Base-by-base conservation (phyloP, 2,329 filamentous ascomycete species). In the Monosporascus sp. region DNA sequence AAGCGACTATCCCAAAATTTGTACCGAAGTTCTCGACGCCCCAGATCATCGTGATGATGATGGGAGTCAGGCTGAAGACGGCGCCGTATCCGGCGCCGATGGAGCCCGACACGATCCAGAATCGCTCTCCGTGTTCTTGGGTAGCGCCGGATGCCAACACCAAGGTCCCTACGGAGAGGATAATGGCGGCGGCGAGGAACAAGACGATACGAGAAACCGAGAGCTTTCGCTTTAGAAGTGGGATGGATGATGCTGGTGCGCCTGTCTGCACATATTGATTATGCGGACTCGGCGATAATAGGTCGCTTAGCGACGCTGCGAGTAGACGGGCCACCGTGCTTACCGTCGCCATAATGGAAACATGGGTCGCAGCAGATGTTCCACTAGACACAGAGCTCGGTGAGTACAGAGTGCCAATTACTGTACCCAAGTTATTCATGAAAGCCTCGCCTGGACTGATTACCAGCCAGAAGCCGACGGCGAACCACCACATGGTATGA, bases 1-100 rank as follows among this genome's bases (percentile, higher is more conserved):
- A 94, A 42, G 92, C 91, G 7, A 97, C 85, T 56, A 97, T 92
- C 9, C 94, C 94, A 85, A 93, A 99, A 64, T 99, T 97, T 0
- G 94, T 99, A 53, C 90, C 94, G 67, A 99, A 97, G 68, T 97
- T 99, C 74, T 97, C 92, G 0, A 96, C 91, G 25, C 94, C 94
- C 94, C 94, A 99, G 46, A 99, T 93, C 9, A 97, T 91, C n/a
- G 86, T 90, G 61, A 97, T 88, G 52, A 97, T 89, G 59, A 97
- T 92, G 2, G 94, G 94, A 0, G 89, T 88, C 6, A 97, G 80
- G 47, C 84, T 88, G 74, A 97, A 99, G 22, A 92, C 83, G 34
- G 92, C 92, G 45, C 94, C 94, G 66, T 99, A 97, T 45, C 94
- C 94, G 1, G 91, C 86, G 6, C 94, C 94, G 6, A 99, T 84